Base-by-base conservation (phyloP, 805 yeast species). In the Saccharomyces mikatae region DNA sequence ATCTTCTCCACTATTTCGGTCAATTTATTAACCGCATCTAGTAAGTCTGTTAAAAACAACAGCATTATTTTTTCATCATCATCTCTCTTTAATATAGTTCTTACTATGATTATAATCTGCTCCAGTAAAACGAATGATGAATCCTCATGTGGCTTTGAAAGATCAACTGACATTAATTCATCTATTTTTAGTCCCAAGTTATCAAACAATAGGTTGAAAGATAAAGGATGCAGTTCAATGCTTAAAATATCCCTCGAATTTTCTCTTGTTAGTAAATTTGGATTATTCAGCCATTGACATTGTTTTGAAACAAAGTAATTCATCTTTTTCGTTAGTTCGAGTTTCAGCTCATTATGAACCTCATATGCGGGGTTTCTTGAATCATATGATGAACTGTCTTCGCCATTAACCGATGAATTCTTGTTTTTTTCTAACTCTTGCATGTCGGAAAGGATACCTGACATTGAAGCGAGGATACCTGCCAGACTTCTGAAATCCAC, bases 241-340 rank as follows among this genome's bases (percentile, higher is more conserved):
- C 85, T 80, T 47, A 88, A 66, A 1, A 87, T 81, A 57, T 87
- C 94, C 56, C 83, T 80, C 2, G 87, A 79, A 46, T 82, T 80
- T 41, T 87, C 92, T 54, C 92, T 74, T 0, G 83, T 75, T 4
- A 80, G 75, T 54, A 78, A 71, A 60, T 74, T 79, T 28, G 71
- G 72, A 5, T 78, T 74, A 11, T 76, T 72, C 47, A 82, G 66
- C 61, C 80, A 67, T 1, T 66, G 64, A 46, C 80, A 70, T 55
- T 82, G 82, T 57, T 70, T 76, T 50, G 71, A 74, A 53, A 80
- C 72, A 56, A 82, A 82, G 13, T 69, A 73, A 8, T 76, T 73
- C 8, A 79, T 71, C 31, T 73, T 71, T 5, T 59, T 58, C 22
- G 64, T 52, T 41, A 77, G 65, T 29, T 68, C 70, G 17, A 61